A percentile compares a stretch with the other conserved stretches of the same genome.
These are phyloP conservation scores for Diophrys appendiculata DNA, from an alignment of 73 alveolate species.

Conservation along the genomic window DNA sequence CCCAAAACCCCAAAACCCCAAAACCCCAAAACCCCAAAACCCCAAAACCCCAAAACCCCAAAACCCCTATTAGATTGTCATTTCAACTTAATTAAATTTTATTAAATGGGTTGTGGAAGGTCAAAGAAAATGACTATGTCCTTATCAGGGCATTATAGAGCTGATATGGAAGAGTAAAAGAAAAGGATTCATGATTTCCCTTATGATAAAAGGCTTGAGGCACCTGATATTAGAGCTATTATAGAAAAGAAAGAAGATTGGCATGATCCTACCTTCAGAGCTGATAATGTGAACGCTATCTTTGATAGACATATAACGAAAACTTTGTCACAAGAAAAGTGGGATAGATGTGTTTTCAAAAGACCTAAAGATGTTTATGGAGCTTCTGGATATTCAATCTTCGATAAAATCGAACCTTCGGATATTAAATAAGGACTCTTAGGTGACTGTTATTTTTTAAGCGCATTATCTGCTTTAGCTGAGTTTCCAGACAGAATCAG, in stretches of 20 bases:
- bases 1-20: too few relatives aligned
- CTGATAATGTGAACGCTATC: background rate
- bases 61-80: too few relatives aligned
- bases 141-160: too few relatives aligned
- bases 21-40: too few relatives aligned
- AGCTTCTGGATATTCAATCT: background rate
- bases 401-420: slow-evolving; percentile 63
- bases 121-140: too few relatives aligned
- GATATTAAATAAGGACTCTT: slow-evolving; percentile 75
- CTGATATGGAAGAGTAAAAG: slow-evolving; percentile 1
- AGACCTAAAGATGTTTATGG: slow-evolving; percentile 28
- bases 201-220: slow-evolving; percentile 4
- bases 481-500: slow-evolving; percentile 75
- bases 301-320: background rate
- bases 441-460: slow-evolving; percentile 83
- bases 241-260: background rate
- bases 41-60: too few relatives aligned
- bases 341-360: slow-evolving; percentile 12
- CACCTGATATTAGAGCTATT: background rate
- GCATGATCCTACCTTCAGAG: background rate
- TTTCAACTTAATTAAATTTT: too few relatives aligned
- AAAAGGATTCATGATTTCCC: slow-evolving; percentile 9
- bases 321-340: background rate
- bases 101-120: too few relatives aligned
- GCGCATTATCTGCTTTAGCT: slow-evolving; percentile 82